Percentiles rank a stretch among this genome's conserved stretches.
These are phyloP conservation scores for Quercus aquifolioides DNA, from an alignment of 306 rosid genomes.

Conservation along the genomic window DNA sequence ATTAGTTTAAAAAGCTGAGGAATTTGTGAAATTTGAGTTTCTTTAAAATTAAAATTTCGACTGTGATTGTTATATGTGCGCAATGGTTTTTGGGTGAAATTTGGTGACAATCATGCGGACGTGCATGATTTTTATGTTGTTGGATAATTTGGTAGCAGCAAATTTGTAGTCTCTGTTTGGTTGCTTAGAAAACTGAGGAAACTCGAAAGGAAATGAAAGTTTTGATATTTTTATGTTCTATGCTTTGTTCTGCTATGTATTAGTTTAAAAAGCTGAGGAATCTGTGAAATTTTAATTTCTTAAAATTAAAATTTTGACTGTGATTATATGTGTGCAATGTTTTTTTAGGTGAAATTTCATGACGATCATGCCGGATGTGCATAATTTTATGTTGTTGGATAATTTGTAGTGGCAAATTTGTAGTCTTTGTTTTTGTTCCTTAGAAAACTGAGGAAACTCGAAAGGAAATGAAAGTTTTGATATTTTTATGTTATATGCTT, in stretches of 20 bases:
- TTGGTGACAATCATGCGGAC: conserved; percentile 65
- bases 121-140: conserved; percentile 30
- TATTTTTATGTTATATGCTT: too few relatives aligned
- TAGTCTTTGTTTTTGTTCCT: background rate
- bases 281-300: too few relatives aligned
- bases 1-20: background rate
- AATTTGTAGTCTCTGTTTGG: background rate
- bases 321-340: too few relatives aligned
- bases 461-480: too few relatives aligned
- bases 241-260: too few relatives aligned
- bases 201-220: background rate
- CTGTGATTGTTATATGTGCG: background rate
- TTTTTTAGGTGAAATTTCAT: too few relatives aligned
- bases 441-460: background rate
- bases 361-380: conserved; percentile 79
- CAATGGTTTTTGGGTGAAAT: conserved; percentile 28
- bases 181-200: conserved; percentile 4
- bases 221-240: too few relatives aligned
- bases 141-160: background rate
- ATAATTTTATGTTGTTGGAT: background rate
- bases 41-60: background rate
- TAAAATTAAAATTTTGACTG: too few relatives aligned
- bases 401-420: background rate
- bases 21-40: background rate
- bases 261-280: too few relatives aligned